Evolutionary conservation across 495 filamentous ascomycete genomes (phyloP).

Genomic region (Penicillium daleae): DNA sequence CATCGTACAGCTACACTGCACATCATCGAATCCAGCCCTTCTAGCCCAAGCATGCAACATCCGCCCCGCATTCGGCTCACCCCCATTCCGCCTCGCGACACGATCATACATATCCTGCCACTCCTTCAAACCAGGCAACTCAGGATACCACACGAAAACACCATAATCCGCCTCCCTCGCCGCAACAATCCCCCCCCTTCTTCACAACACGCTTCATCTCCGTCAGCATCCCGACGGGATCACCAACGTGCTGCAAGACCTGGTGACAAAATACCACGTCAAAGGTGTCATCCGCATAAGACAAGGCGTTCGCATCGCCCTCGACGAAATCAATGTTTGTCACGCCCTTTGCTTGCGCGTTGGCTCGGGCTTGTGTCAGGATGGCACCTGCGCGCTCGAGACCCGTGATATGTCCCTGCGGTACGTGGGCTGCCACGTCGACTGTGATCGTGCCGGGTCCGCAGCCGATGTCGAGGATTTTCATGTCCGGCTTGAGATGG

Average conservation of each 20-base stretch:
- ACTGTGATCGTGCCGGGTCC: conserved; percentile 61
- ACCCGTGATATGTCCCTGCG: conserved; percentile 50
- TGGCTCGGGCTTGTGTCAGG: conserved; percentile 40
- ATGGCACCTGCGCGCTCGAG: conserved; percentile 41
- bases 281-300: conserved; percentile 53
- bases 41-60: conserved; percentile 53
- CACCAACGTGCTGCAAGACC: conserved; percentile 54
- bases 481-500: conserved; percentile 47
- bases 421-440: conserved; percentile 51
- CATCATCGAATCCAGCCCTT: conserved; percentile 49
- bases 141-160: conserved; percentile 50
- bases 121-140: conserved; percentile 39
- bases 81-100: conserved; percentile 45
- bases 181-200: conserved; percentile 57
- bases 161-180: conserved; percentile 50
- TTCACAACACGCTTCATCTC: conserved; percentile 57
- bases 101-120: conserved; percentile 46
- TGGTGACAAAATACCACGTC: conserved; percentile 61
- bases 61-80: conserved; percentile 54
- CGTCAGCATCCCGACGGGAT: conserved; percentile 43
- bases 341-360: conserved; percentile 40
- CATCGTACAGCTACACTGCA: conserved; percentile 41
- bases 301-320: conserved; percentile 49
- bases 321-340: conserved; percentile 50
- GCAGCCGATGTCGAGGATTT: conserved; percentile 62